Percentiles rank a stretch among this genome's conserved stretches.
Conservation (phyloP, 2,329 filamentous ascomycete species). For the Claviceps pazoutovae region DNA sequence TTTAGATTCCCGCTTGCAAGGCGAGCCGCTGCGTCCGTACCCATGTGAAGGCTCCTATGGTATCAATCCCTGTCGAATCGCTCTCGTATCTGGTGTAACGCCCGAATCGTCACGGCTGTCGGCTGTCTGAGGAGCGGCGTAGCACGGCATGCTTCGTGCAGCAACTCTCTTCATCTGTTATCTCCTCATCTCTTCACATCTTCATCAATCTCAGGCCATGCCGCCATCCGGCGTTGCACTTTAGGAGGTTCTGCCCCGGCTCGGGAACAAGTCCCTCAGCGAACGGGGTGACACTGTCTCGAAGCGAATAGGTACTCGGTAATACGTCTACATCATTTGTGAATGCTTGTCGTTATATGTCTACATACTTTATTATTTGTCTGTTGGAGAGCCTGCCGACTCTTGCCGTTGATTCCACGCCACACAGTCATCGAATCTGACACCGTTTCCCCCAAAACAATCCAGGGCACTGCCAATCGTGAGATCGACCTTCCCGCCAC, state of each 20-base stretch:
- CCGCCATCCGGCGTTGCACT: not conserved
- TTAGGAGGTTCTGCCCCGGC: too few species aligned
- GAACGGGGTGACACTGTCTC: not conserved
- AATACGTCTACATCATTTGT: not conserved
- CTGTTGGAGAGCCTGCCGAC: not conserved
- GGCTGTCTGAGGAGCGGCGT: not conserved
- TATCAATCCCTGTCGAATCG: not conserved
- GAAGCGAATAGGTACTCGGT: not conserved
- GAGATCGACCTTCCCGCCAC: slow-evolving; percentile 70
- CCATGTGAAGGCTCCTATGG: not conserved
- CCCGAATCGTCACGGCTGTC: not conserved
- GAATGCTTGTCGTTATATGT: too few species aligned
- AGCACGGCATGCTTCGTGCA: not conserved
- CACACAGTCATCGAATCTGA: slow-evolving; percentile 80
- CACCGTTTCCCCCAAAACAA: slow-evolving; percentile 80
- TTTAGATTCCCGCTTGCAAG: too few species aligned
- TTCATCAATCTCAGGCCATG: not conserved
- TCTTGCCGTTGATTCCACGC: slow-evolving; percentile 57
- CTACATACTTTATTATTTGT: not conserved
- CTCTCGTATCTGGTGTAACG: not conserved
- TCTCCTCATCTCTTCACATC: not conserved
- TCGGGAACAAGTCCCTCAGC: slow-evolving; percentile 2
- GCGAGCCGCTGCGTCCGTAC: not conserved
- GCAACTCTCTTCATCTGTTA: not conserved
- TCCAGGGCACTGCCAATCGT: slow-evolving; percentile 95